These are phyloP conservation scores for Hypoxylon sp. DNA, from an alignment of 2,329 filamentous ascomycete species.

Conservation along the genomic window DNA sequence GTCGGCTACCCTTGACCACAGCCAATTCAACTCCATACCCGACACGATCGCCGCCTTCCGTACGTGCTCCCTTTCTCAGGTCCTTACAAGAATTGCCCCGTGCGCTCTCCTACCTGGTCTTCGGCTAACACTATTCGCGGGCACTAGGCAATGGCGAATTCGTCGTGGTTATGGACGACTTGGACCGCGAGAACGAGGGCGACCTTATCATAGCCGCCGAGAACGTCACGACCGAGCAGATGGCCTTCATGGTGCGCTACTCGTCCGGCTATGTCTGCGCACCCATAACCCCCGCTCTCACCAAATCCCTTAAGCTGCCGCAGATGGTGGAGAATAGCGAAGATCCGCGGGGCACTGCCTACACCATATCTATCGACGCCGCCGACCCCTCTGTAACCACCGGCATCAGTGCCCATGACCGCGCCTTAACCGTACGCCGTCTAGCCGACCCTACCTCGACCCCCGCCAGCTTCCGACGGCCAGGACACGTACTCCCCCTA, in stretches of 20 bases:
- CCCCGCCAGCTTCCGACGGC: slow-evolving; percentile 73
- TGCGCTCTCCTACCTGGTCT: neutral
- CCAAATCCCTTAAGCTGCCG: slow-evolving; percentile 76
- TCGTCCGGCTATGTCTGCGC: slow-evolving; percentile 92
- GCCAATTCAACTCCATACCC: slow-evolving; percentile 70
- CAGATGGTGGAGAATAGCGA: slow-evolving; percentile 82
- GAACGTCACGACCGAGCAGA: slow-evolving; percentile 84
- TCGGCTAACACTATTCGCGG: slow-evolving; percentile 20
- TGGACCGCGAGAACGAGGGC: slow-evolving; percentile 95
- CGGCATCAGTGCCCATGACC: slow-evolving; percentile 89
- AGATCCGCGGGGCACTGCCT: slow-evolving; percentile 90
- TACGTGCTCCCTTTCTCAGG: slow-evolving; percentile 48
- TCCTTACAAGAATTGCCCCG: neutral
- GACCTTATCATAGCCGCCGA: slow-evolving; percentile 95
- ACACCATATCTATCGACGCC: slow-evolving; percentile 89
- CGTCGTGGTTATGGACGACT: slow-evolving; percentile 92
- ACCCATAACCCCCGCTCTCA: slow-evolving; percentile 75
- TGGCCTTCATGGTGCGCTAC: slow-evolving; percentile 95
- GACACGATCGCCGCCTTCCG: slow-evolving; percentile 71
- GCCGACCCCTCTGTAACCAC: slow-evolving; percentile 77
- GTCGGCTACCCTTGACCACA: slow-evolving; percentile 57
- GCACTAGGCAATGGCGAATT: slow-evolving; percentile 79
- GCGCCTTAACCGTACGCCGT: slow-evolving; percentile 79
- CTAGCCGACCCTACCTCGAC: slow-evolving; percentile 73
- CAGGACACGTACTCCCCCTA: slow-evolving; percentile 90